Evolutionary conservation across 2,329 filamentous ascomycete species (phyloP), one percentile per base, ranked within the genome.

Genomic region (Diaporthe aspalathi): DNA sequence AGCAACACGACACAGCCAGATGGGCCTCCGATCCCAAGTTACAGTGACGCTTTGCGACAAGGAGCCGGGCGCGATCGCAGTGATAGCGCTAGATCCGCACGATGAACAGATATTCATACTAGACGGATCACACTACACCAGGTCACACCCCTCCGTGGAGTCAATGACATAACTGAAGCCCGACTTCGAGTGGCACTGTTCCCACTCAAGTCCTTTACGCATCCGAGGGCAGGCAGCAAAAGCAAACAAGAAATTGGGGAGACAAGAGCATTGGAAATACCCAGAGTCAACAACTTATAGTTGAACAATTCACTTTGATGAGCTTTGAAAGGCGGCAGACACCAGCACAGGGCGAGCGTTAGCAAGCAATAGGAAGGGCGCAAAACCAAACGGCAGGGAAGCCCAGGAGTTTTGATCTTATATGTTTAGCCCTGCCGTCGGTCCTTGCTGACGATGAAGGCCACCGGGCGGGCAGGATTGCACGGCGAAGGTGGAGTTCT

Each of bases 21-120:
- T 27, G 81, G 82, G 35, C 92, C 93, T 29, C 93, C 94, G 0
- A 94, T 96, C 74, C 94, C 94, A 2, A 95, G 90, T 76, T 97
- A 97, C 79, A 93, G 91, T 79, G 93, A 93, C 72, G 94, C 93
- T 1, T 86, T 94, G 52, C 82, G 83, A 70, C 85, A 89, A 74
- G 87, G 87, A 57, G 84, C 84, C 40, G 83, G 83, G 72, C 81
- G 84, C 65, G 82, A 85, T 68, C 81, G 83, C 72, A 85, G 84
- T 75, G 81, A 81, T 63, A 85, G 83, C 73, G 78, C 81, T 63
- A 79, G 72, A 38, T 73, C 67, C 20, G 38, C 63, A 74, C 70
- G 77, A 24, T 60, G 27, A 70, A 29, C 6, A 8, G 7, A 35
- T 24, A 3, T 7, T 22, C 27, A 22, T 24, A 32, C 27, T 5